Base-by-base conservation (phyloP, 345 rosid genomes). In the Moringa oleifera region DNA sequence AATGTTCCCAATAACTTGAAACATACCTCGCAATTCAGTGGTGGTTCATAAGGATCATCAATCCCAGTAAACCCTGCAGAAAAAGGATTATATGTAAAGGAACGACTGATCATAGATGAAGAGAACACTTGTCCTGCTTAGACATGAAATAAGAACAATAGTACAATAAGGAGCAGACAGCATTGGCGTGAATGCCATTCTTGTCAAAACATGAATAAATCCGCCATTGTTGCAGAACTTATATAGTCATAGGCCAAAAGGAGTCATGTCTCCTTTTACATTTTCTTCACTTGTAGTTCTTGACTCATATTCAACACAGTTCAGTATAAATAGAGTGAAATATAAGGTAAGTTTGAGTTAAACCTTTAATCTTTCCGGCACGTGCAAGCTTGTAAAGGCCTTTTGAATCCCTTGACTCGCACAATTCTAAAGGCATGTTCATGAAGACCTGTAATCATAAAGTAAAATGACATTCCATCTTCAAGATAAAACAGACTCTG, bases 351-450 rank as follows among this genome's bases (percentile, higher is more conserved):
- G 17, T 22, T 50, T 5, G 51, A 23, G 24, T 15, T 70, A 57
- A 18, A 86, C 96, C 96, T 84, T 86, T 93, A 62, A 93, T 87
- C 78, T 88, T 93, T 68, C 94, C 94, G 0, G 90, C 91, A 54
- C 96, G 96, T 4, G 97, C 96, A 51, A 93, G 91, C 86, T 88
- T 90, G 82, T 90, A 90, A 56, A 90, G 78, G 24, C 92, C 98
- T 79, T 93, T 90, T 1, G 90, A 72, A 68, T 93, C 98, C 76
- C 98, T 88, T 57, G 85, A 78, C 72, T 93, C 96, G 20, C 97
- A 93, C 68, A 93, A 64, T 65, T 76, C 78, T 55, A 86, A 73
- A 57, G 97, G 85, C 85, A 83, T 86, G 75, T 90, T 85, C 98
- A 93, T 88, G 76, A 73, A 90, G 58, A 93, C 98, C 98, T 93